phyloP scores from a whole-genome alignment of 139 green algal species.

The Monoraphidium neglectum region DNA sequence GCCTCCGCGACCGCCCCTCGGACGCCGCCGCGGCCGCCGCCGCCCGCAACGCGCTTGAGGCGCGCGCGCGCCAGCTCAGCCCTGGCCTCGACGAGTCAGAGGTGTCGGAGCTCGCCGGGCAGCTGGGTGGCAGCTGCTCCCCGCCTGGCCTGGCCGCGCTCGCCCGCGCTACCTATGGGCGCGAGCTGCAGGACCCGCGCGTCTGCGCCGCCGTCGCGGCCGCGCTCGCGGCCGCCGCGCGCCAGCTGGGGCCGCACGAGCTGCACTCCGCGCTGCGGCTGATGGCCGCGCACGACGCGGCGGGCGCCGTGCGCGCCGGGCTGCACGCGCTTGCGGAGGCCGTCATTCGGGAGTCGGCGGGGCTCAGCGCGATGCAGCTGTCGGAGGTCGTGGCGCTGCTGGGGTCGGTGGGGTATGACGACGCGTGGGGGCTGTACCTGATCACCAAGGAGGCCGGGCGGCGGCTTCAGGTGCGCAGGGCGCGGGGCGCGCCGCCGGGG shows the following conservation, averaged over 20 bases:
- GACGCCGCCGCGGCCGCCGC: not conserved
- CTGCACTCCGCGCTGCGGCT: slow-evolving; percentile 23
- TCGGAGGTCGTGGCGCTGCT: slow-evolving; percentile 61
- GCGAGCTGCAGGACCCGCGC: slow-evolving; percentile 3
- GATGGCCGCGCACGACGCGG: slow-evolving; percentile 20
- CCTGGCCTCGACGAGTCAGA: not conserved
- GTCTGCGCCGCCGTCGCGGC: slow-evolving; percentile 9
- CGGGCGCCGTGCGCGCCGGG: not conserved
- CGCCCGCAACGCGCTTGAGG: slow-evolving; percentile 6
- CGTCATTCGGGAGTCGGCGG: slow-evolving; percentile 27
- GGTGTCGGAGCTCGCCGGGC: not conserved
- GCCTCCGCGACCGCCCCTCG: slow-evolving; percentile 5
- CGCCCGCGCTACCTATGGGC: slow-evolving; percentile 10
- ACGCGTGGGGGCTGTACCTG: slow-evolving; percentile 21
- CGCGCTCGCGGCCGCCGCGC: slow-evolving; percentile 13
- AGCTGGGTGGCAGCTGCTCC: not conserved
- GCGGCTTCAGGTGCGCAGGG: not conserved
- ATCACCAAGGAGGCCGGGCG: slow-evolving; percentile 16
- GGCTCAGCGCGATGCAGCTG: slow-evolving; percentile 66
- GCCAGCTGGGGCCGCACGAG: slow-evolving; percentile 16
- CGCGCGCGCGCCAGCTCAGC: not conserved
- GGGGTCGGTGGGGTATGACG: not conserved
- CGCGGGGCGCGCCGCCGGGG: no score
- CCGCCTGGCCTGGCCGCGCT: slow-evolving; percentile 19
- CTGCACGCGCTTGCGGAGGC: slow-evolving; percentile 14